phyloP scores from a whole-genome alignment of 176 grass and related monocot genomes.

The Bonia amplexicaulis region DNA sequence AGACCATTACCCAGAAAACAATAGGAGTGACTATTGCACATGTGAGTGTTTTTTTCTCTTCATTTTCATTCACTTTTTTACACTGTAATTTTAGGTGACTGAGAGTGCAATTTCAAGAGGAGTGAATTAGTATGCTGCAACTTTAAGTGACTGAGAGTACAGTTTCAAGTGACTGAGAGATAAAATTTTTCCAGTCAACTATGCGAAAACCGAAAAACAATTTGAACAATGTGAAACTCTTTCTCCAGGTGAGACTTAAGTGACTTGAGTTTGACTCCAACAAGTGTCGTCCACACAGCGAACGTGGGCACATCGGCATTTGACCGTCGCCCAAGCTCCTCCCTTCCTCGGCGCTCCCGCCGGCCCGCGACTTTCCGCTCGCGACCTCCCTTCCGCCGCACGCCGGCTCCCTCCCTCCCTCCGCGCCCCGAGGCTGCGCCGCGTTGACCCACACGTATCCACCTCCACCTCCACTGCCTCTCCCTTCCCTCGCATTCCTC shows the following conservation, averaged over 20 bases:
- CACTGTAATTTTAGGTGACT: too few relatives aligned
- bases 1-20: too few relatives aligned
- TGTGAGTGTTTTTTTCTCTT: too few relatives aligned
- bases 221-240: background rate
- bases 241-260: background rate
- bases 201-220: too few relatives aligned
- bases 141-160: too few relatives aligned
- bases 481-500: background rate
- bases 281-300: slow-evolving; percentile 12
- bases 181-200: too few relatives aligned
- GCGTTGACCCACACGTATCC: slow-evolving; percentile 32
- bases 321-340: slow-evolving; percentile 14
- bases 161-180: too few relatives aligned
- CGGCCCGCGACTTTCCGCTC: background rate
- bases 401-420: slow-evolving; percentile 10
- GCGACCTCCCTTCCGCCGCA: slow-evolving; percentile 49
- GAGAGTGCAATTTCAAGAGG: too few relatives aligned
- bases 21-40: too few relatives aligned
- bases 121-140: too few relatives aligned
- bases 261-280: slow-evolving; percentile 47
- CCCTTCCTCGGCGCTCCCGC: slow-evolving; percentile 6
- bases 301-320: background rate
- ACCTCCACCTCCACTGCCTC: background rate
- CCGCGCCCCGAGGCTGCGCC: slow-evolving; percentile 38
- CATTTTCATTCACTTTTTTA: too few relatives aligned